Evolutionary conservation across 108 stramenopile genomes (phyloP).

Genomic region (Nitzschia palea): DNA sequence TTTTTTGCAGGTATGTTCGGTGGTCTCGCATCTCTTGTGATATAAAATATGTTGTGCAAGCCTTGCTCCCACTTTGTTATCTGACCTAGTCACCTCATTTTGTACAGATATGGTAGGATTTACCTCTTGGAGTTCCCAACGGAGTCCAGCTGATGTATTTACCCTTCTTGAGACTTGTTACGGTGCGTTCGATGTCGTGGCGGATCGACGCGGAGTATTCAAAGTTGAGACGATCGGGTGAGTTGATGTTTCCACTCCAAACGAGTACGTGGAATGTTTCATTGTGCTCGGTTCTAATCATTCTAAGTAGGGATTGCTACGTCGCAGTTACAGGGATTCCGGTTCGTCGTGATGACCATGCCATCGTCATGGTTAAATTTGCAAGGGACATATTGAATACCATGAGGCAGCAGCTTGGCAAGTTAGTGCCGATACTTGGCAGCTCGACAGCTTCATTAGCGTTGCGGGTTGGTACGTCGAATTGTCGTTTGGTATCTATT

Average conservation of each 20-base stretch:
- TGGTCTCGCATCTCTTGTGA: not conserved
- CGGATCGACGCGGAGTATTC: constrained; percentile 31
- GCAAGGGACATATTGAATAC: constrained; percentile 1
- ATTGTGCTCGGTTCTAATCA: too few relatives aligned
- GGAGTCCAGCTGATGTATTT: not conserved
- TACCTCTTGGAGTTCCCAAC: not conserved
- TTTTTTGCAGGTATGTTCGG: not conserved
- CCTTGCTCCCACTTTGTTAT: not conserved
- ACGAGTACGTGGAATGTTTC: too few relatives aligned
- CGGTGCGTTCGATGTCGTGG: constrained; percentile 45
- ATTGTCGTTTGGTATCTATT: too few relatives aligned
- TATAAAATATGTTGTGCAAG: not conserved
- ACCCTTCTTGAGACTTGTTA: not conserved
- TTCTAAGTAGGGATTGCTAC: constrained; percentile 14
- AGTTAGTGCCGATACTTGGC: too few relatives aligned
- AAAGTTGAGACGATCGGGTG: too few relatives aligned
- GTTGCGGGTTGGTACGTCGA: too few relatives aligned
- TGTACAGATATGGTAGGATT: not conserved
- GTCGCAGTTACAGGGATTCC: constrained; percentile 13
- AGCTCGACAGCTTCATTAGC: too few relatives aligned
- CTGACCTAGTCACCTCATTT: too few relatives aligned
- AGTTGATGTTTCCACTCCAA: too few relatives aligned
- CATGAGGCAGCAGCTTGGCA: too few relatives aligned
- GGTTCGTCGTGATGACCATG: constrained; percentile 4
- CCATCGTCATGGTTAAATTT: constrained; percentile 13